These are phyloP conservation scores for Fragaria ananassa DNA, from an alignment of 306 rosid genomes.

Conservation along the genomic window DNA sequence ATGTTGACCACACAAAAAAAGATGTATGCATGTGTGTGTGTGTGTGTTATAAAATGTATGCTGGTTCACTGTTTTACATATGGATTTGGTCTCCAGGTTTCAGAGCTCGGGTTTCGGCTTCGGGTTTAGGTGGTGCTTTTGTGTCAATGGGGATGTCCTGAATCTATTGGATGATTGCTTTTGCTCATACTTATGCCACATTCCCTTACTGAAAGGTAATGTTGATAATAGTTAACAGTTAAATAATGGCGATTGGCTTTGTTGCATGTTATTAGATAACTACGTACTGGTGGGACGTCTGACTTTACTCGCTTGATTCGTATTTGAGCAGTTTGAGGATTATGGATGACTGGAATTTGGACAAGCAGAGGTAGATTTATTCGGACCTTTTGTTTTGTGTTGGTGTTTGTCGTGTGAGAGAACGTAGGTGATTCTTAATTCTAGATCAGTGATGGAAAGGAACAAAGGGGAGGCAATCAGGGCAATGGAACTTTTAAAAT, in stretches of 20 bases:
- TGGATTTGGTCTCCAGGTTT: slow-evolving; percentile 12
- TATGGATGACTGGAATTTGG: slow-evolving; percentile 16
- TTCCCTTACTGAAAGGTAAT: not conserved
- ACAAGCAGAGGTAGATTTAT: not conserved
- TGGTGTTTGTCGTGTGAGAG: slow-evolving; percentile 4
- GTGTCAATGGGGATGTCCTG: not conserved
- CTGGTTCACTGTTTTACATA: not conserved
- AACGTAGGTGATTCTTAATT: slow-evolving; percentile 28
- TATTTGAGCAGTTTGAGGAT: slow-evolving; percentile 34
- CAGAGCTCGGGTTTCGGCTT: not conserved
- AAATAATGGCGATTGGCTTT: not conserved
- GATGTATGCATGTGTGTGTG: no score
- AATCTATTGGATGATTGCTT: not conserved
- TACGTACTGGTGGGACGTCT: not conserved
- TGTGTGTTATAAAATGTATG: not conserved
- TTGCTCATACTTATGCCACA: not conserved
- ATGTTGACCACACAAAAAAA: no score
- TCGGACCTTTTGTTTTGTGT: not conserved
- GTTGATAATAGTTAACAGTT: not conserved
- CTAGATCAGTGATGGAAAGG: slow-evolving; percentile 68
- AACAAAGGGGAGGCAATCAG: slow-evolving; percentile 76
- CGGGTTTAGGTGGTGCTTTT: not conserved
- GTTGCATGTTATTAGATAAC: not conserved
- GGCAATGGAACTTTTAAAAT: slow-evolving; percentile 67
- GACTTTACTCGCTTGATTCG: slow-evolving; percentile 13